Evolutionary conservation across 176 grass and related monocot species (phyloP).

Genomic region (Oryza nivara): DNA sequence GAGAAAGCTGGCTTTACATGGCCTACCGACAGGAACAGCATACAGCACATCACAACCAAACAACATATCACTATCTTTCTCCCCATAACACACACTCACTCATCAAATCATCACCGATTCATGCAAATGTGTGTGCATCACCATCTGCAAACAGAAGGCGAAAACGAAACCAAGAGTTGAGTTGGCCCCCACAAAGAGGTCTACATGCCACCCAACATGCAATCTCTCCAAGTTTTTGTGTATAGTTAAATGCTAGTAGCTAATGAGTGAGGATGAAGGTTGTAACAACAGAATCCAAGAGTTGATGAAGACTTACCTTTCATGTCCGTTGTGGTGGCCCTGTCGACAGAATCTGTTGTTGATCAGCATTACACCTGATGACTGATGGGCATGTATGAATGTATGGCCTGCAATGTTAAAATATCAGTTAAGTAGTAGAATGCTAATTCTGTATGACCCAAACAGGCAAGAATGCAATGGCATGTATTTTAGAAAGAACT

Average conservation of each 20-base stretch:
- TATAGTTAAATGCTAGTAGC: background rate
- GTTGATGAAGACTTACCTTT: background rate
- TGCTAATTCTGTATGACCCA: slow-evolving; percentile 11
- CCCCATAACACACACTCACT: background rate
- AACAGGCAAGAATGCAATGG: background rate
- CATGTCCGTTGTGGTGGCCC: slow-evolving; percentile 26
- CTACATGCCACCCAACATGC: slow-evolving; percentile 32
- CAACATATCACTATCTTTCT: background rate
- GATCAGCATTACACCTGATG: background rate
- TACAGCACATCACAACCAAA: background rate
- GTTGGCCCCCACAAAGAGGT: slow-evolving; percentile 10
- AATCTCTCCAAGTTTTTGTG: background rate
- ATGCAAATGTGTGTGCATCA: background rate
- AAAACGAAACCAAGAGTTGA: background rate
- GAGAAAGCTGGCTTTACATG: background rate
- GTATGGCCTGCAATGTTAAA: background rate
- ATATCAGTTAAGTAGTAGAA: background rate
- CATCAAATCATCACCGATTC: background rate
- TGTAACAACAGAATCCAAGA: slow-evolving; percentile 24
- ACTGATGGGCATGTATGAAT: background rate
- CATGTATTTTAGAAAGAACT: background rate
- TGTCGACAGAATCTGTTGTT: slow-evolving; percentile 28
- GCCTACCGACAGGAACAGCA: background rate
- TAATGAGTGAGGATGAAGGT: slow-evolving; percentile 39
- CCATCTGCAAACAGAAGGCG: background rate